phyloP scores from a whole-genome alignment of 108 stramenopile genomes.

The Cylindrotheca closterium region DNA sequence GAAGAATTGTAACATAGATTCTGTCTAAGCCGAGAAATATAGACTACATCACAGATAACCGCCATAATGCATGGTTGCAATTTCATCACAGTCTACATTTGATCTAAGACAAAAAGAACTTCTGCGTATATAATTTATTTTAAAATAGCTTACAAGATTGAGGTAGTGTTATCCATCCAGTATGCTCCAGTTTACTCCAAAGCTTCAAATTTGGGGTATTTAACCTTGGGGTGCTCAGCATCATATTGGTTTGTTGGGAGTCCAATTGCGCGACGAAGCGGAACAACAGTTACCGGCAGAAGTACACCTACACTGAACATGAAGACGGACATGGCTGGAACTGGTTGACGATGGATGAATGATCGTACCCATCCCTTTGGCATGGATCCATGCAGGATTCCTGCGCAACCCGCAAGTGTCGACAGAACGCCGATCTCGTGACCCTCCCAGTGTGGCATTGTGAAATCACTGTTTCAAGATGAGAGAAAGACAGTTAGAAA shows the following conservation, averaged over 20 bases:
- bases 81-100: slow-evolving; percentile 1
- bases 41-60: slow-evolving; percentile 8
- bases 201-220: slow-evolving; percentile 68
- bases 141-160: too few relatives aligned
- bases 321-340: slow-evolving; percentile 67
- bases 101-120: too few relatives aligned
- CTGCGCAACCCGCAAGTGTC: slow-evolving; percentile 60
- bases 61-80: background rate
- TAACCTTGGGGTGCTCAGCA: slow-evolving; percentile 48
- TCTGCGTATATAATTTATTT: too few relatives aligned
- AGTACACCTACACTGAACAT: slow-evolving; percentile 55
- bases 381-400: slow-evolving; percentile 60
- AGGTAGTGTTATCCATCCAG: too few relatives aligned
- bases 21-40: background rate
- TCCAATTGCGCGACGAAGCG: slow-evolving; percentile 70
- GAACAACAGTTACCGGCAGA: slow-evolving; percentile 71
- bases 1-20: too few relatives aligned
- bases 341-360: slow-evolving; percentile 82
- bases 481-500: background rate
- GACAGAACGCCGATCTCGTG: slow-evolving; percentile 78
- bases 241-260: slow-evolving; percentile 89
- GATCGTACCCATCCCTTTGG: slow-evolving; percentile 77
- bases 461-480: slow-evolving; percentile 11
- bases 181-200: slow-evolving; percentile 29
- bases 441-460: slow-evolving; percentile 75